Base-by-base conservation (phyloP, 768 basidiomycete species). In the Leccinum rimulosum region DNA sequence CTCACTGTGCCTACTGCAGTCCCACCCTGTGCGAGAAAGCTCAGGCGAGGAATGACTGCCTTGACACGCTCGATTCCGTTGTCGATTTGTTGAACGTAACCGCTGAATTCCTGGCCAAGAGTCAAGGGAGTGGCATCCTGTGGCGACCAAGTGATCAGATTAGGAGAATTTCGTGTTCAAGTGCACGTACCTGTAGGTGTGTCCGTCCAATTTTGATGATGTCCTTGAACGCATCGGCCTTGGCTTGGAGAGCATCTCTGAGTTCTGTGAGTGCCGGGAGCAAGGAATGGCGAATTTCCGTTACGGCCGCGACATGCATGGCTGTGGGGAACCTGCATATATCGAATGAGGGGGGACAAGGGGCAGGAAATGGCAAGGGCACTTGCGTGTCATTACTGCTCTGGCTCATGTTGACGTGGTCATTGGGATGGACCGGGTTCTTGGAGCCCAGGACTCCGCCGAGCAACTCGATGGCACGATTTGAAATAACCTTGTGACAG, bases 171-270 rank as follows among this genome's bases (percentile, higher is more conserved):
- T 25, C 35, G 51, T 10, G 35, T 19, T 1, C 50, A 40, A 28
- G 28, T 12, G 50, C 40, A 53, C 65, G 51, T 56, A 84, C 89
- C 80, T 94, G 92, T 59, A 99, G 77, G 76, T 99, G 97, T 5
- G 97, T 99, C 48, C 97, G 89, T 40, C 97, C 97, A 68, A 99
- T 99, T 75, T 99, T 99, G 75, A 98, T 93, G 68, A 99, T 98
- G 69, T 89, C 76, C 31, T 89, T 87, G 71, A 98, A 99, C 1
- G 80, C 81, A 65, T 88, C 85, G 12, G 88, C 77, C 78, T 98
- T 99, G 58, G 79, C 84, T 57, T 89, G 83, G 52, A 99, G 79
- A 6, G 91, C 94, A 72, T 91, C 87, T 52, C 87, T 87, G 40
- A 99, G 84, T 70, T 89, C 87, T 38, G 80, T 81, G 30, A 99